phyloP scores from a whole-genome alignment of 1,284 basidiomycete genomes.

The Leucoagaricus sp. region DNA sequence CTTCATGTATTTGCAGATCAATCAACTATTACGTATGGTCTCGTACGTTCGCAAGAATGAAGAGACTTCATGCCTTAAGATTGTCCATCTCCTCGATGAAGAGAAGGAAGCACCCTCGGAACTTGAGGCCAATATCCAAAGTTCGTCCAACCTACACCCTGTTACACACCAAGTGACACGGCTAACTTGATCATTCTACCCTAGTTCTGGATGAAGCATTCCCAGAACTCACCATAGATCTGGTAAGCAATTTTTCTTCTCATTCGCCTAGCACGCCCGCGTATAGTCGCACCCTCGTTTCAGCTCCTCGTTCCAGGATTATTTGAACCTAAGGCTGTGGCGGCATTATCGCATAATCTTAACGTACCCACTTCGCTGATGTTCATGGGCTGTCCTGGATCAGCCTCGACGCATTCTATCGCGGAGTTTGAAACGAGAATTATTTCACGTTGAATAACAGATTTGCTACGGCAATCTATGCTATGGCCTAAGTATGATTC shows the following conservation, averaged over 20 bases:
- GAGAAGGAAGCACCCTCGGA: conserved; percentile 55
- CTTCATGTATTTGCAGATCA: conserved; percentile 43
- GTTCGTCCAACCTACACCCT: conserved; percentile 32
- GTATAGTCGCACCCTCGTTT: background rate
- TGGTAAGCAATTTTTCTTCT: conserved; percentile 36
- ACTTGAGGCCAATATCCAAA: conserved; percentile 62
- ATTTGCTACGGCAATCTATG: too few species aligned
- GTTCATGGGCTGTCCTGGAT: conserved; percentile 55
- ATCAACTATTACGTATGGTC: conserved; percentile 61
- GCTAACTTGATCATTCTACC: background rate
- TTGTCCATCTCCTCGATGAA: conserved; percentile 61
- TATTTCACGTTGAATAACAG: too few species aligned
- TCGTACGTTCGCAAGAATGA: conserved; percentile 67
- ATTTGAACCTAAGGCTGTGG: conserved; percentile 47
- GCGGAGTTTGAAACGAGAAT: conserved; percentile 53
- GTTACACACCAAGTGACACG: conserved; percentile 5
- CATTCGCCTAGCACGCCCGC: background rate
- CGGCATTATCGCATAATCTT: conserved; percentile 46
- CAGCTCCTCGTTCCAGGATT: conserved; percentile 51
- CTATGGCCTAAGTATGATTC: too few species aligned
- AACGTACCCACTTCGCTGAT: conserved; percentile 48
- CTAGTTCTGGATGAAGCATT: conserved; percentile 63
- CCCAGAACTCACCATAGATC: conserved; percentile 59
- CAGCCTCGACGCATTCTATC: conserved; percentile 39
- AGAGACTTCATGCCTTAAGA: conserved; percentile 64